Base-by-base conservation (phyloP, 305 asterid genomes). In the Rubia tinctorum region DNA sequence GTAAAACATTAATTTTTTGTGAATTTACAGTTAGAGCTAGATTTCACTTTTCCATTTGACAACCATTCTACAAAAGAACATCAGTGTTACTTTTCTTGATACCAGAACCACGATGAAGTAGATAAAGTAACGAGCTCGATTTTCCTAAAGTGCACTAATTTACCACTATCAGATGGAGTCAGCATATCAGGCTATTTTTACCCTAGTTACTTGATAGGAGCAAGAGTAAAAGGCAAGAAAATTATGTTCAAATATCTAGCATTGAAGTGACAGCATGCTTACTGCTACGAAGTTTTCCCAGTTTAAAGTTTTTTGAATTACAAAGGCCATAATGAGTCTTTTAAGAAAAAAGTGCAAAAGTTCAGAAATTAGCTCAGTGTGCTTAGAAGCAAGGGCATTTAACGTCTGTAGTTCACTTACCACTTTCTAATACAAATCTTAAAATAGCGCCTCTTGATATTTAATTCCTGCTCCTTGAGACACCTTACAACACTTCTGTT, bases 401-500 rank as follows among this genome's bases (percentile, higher is more conserved):
- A 20, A 49, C 0, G 6, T 11, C 8, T 69, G 49, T 0, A 6
- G 61, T 69, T 17, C 27, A 18, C 53, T 71, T 82, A 87, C 92
- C 95, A 89, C 69, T 68, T 74, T 2, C 51, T 0, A 12, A 89
- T 69, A 76, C 95, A 89, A 63, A 69, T 66, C 56, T 73, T 27
- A 69, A 92, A 89, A 72, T 89, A 89, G 53, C 95, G 89, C 65
- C 73, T 82, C 7, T 34, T 74, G 12, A 75, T 65, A 25, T 66
- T 64, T 40, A 18, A 11, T 0, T 25, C 14, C 7, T 72, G 72
- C 7, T 71, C 68, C 80, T 67, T 51, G 77, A 77, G 77, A 81
- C 95, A 87, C 65, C 95, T 75, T 45, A 80, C 87, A 39, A 89
- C 89, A 66, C 76, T 75, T 81, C 82, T 84, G 66, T 79, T 81